Evolutionary conservation across 495 filamentous ascomycete genomes (phyloP).

Genomic region (Neurospora sp.): DNA sequence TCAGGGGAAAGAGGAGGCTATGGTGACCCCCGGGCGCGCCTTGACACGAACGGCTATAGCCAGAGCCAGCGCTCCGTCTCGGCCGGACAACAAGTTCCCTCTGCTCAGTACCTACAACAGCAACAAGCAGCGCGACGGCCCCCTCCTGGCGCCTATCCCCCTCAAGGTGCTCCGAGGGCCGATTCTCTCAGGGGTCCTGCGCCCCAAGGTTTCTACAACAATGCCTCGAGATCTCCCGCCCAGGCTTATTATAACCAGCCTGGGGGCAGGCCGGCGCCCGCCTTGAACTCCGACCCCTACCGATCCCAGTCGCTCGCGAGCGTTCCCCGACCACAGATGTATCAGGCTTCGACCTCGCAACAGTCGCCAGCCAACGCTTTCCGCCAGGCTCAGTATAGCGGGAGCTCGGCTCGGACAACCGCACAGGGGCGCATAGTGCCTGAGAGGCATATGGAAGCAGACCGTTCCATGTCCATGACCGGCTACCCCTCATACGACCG

Average conservation of each 20-base stretch:
- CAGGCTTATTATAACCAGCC: conserved; percentile 40
- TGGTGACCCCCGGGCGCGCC: conserved; percentile 19
- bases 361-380: conserved; percentile 61
- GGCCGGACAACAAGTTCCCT: conserved; percentile 31
- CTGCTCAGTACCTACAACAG: conserved; percentile 26
- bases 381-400: conserved; percentile 60
- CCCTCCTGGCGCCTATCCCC: conserved; percentile 45
- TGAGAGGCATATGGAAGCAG: conserved; percentile 63
- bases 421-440: conserved; percentile 85
- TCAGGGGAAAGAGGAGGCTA: conserved; percentile 33
- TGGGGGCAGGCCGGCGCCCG: conserved; percentile 47
- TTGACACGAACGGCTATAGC: conserved; percentile 43
- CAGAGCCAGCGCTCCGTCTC: conserved; percentile 44
- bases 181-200: conserved; percentile 31
- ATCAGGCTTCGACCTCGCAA: conserved; percentile 55
- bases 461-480: conserved; percentile 92
- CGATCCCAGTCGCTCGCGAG: conserved; percentile 87
- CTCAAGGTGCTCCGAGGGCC: conserved; percentile 9
- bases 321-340: conserved; percentile 53
- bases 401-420: conserved; percentile 61
- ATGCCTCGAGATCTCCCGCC: conserved; percentile 42
- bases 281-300: conserved; percentile 74
- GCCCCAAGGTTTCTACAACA: conserved; percentile 43
- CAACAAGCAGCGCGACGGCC: conserved; percentile 27
- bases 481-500: conserved; percentile 64